Conservation (phyloP, 1,284 basidiomycete species). For the Trichosporon coremiiforme region DNA sequence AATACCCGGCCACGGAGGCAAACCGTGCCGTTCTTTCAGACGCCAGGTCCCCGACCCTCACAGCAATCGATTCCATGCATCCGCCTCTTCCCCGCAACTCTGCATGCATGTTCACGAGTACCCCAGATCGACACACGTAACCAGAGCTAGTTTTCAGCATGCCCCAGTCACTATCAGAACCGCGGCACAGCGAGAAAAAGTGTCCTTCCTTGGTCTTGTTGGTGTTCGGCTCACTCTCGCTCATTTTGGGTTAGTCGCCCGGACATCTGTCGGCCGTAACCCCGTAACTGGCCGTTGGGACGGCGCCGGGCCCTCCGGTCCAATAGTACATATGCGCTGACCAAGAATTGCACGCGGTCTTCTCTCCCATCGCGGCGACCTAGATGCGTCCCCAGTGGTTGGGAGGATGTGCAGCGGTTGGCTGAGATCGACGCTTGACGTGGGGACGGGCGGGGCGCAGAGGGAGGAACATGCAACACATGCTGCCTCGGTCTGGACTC, state of each 20-base stretch:
- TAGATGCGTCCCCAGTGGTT: neutral
- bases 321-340: constrained; percentile 1
- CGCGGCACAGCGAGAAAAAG: neutral
- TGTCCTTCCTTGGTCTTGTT: neutral
- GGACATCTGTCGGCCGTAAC: constrained; percentile 17
- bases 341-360: neutral
- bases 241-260: neutral
- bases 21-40: neutral
- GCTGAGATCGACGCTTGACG: neutral
- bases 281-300: neutral
- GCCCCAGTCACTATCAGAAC: neutral
- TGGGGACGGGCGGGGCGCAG: neutral
- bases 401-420: neutral
- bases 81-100: neutral
- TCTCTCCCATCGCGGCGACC: neutral
- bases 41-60: neutral
- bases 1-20: constrained; percentile 13
- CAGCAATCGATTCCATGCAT: neutral
- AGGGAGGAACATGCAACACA: neutral
- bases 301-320: neutral
- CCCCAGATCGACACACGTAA: no score
- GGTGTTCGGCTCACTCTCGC: neutral
- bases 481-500: neutral
- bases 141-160: neutral
- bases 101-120: neutral